Evolutionary conservation across 129 eudicot genomes (phyloP), one percentile per base, ranked within the genome.

Genomic region (Artemisia argyi): DNA sequence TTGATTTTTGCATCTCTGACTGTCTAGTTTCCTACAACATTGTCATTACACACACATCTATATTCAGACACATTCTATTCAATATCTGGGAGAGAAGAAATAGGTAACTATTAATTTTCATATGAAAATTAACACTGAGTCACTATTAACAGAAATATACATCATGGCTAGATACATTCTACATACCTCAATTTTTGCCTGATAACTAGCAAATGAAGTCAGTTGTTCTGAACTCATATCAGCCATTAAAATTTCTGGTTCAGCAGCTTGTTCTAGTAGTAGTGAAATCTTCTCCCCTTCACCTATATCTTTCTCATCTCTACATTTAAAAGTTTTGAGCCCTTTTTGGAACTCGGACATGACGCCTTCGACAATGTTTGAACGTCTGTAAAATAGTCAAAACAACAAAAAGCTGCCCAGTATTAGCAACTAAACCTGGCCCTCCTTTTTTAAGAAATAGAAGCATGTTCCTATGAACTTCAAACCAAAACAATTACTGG

Each of bases 221-320:
- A 93, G 86, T 74, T 93, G 96, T 32, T 90, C 85, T 61, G 87
- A 80, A 75, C 82, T 93, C 98, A 93, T 89, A 56, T 81, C 97
- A 22, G 96, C 98, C 97, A 93, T 93, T 68, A 93, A 26, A 61
- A 89, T 66, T 81, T 93, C 98, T 46, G 98, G 98, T 66, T 93
- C 98, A 54, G 96, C 96, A 68, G 92, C 86, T 69, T 79, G 73
- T 75, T 93, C 98, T 14, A 93, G 92, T 61, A 84, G 76, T 76
- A 76, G 83, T 30, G 84, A 77, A 35, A 89, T 76, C 71, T 78
- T 82, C 39, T 88, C 92, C 68, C 89, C 98, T 79, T 92, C 95
- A 80, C 72, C 69, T 57, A 75, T 87, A 52, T 54, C 22, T 67
- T 69, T 55, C 64, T 85, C 92, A 60, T 70, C 48, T 2, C 60